Evolutionary conservation across 345 rosid genomes (phyloP).

Genomic region (Eutrema heterophyllum): DNA sequence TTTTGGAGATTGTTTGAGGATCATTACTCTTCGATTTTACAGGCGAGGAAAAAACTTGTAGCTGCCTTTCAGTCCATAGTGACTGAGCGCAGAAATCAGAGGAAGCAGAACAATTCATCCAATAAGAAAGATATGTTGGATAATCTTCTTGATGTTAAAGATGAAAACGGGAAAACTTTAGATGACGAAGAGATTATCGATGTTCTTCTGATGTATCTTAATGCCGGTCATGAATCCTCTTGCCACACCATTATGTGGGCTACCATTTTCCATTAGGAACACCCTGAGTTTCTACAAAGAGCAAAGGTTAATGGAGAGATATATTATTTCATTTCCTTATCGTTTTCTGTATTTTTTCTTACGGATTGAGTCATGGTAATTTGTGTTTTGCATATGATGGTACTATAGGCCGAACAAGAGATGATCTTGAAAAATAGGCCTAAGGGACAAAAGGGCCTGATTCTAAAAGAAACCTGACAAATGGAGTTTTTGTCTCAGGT

Average conservation of each 20-base stretch:
- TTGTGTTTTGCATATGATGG: not conserved
- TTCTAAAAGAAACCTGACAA: constrained; percentile 58
- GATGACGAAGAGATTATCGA: constrained; percentile 74
- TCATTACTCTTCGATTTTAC: not conserved
- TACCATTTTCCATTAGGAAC: constrained; percentile 44
- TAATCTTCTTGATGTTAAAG: constrained; percentile 53
- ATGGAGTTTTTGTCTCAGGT: constrained; percentile 50
- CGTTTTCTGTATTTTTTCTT: not conserved
- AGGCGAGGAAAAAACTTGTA: constrained; percentile 47
- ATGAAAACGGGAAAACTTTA: constrained; percentile 66
- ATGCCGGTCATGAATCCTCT: constrained; percentile 96
- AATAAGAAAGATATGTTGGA: constrained; percentile 82
- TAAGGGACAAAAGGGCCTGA: constrained; percentile 46
- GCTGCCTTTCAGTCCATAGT: constrained; percentile 42
- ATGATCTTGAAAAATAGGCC: constrained; percentile 45
- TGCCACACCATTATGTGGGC: constrained; percentile 90
- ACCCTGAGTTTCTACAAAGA: constrained; percentile 43
- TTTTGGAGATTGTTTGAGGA: not conserved
- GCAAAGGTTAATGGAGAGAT: constrained; percentile 39
- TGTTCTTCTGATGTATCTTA: constrained; percentile 73
- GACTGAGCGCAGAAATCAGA: constrained; percentile 49
- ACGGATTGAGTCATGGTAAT: not conserved
- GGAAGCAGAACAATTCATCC: constrained; percentile 7
- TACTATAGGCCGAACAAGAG: constrained; percentile 61
- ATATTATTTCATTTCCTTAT: not conserved